Conservation (phyloP, 1,284 basidiomycete species). For the Tylopilus microsporus region DNA sequence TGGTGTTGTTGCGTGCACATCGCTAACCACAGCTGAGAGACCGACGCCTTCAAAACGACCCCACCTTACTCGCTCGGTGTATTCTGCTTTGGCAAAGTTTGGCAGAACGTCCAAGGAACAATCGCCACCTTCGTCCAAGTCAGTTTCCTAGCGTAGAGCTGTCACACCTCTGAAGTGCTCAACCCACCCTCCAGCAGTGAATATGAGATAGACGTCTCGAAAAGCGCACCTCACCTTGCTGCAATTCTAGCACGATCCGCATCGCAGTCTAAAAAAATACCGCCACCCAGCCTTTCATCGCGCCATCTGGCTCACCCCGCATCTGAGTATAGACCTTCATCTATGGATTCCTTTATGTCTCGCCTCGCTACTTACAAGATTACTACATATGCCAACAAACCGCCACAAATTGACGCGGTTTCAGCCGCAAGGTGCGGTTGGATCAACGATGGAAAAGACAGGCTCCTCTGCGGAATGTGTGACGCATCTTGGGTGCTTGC, state of each 20-base stretch:
- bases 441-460: slow-evolving; percentile 72
- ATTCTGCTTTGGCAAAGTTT: slow-evolving; percentile 71
- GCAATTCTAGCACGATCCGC: slow-evolving; percentile 64
- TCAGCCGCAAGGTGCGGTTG: slow-evolving; percentile 75
- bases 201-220: slow-evolving; percentile 38
- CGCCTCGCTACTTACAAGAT: slow-evolving; percentile 73
- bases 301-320: slow-evolving; percentile 31
- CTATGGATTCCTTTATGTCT: slow-evolving; percentile 61
- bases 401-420: slow-evolving; percentile 64
- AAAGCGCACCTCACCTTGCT: slow-evolving; percentile 60
- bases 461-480: slow-evolving; percentile 67
- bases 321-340: slow-evolving; percentile 73
- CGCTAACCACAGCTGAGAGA: slow-evolving; percentile 27
- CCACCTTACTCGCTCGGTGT: slow-evolving; percentile 56
- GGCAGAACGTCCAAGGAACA: slow-evolving; percentile 53
- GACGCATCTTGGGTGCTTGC: slow-evolving; percentile 66
- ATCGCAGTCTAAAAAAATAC: slow-evolving; percentile 34
- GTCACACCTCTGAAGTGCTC: slow-evolving; percentile 14
- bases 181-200: slow-evolving; percentile 10
- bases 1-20: slow-evolving; percentile 44
- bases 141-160: slow-evolving; percentile 23
- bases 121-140: slow-evolving; percentile 32
- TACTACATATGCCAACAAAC: slow-evolving; percentile 73
- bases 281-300: slow-evolving; percentile 38
- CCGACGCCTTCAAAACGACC: slow-evolving; percentile 50